Evolutionary conservation across 768 basidiomycete genomes (phyloP).

Genomic region (Psilocybe tampanensis): DNA sequence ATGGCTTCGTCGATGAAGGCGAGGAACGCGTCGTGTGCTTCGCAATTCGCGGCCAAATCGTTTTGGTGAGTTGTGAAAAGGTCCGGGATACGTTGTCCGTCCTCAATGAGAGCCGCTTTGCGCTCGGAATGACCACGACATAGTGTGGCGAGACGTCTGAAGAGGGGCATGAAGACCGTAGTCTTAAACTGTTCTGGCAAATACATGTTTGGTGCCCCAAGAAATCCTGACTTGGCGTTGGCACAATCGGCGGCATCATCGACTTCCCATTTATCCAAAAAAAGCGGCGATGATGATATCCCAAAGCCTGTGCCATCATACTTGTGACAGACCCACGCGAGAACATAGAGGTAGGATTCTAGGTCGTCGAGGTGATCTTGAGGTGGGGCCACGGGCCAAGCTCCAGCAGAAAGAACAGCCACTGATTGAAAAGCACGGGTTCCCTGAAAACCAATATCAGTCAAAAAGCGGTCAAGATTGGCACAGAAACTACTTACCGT

Average conservation of each 20-base stretch:
- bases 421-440: constrained; percentile 4
- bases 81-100: not conserved
- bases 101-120: too few relatives aligned
- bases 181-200: not conserved
- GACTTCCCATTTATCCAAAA: not conserved
- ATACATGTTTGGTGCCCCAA: not conserved
- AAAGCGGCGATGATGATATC: not conserved
- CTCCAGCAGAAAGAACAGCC: not conserved
- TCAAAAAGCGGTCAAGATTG: not conserved
- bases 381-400: not conserved
- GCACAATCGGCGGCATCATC: not conserved
- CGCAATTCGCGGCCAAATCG: not conserved
- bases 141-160: not conserved
- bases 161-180: not conserved
- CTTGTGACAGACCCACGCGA: not conserved
- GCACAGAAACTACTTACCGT: not conserved
- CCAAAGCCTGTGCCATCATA: not conserved
- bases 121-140: not conserved
- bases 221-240: not conserved
- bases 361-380: constrained; percentile 8
- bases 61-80: too few relatives aligned
- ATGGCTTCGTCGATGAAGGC: not conserved
- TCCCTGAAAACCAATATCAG: not conserved
- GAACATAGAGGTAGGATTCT: constrained; percentile 7
- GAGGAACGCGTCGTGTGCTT: not conserved